Evolutionary conservation across 2,329 filamentous ascomycete species (phyloP), one percentile per base, ranked within the genome.

Genomic region (Cladosporium sp.): DNA sequence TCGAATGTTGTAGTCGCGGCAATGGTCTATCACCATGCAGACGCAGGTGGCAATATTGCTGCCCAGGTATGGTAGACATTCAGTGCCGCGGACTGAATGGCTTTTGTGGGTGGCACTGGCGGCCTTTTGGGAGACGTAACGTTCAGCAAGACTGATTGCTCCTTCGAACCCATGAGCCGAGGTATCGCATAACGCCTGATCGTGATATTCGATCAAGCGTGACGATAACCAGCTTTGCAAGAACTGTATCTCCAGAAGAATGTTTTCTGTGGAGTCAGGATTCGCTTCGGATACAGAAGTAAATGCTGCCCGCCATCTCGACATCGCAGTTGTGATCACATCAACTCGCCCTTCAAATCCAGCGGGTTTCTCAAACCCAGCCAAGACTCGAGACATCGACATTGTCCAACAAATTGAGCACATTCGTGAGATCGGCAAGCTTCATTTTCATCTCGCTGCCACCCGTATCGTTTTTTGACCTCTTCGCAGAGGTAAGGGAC

Each of bases 171-270:
- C 19, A 2, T 27, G 18, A 7, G 27, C 39, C 5, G 38, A 16
- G 9, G 7, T 29, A 22, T 32, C 22, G 7, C 38, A 47, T 15
- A 36, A 36, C 6, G 9, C 30, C 18, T 25, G 39, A 9, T 40
- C 48, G n/a, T 43, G 32, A 22, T 39, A 32, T 13, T 33, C 25
- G 12, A 49, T 16, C 15, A 38, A 43, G 2, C 36, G 30, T 30
- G 49, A 29, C 16, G 27, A 22, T 2, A 52, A 18, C 40, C 38
- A 52, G 13, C 16, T 30, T 43, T 51, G 52, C 4, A 40, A 22
- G 38, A 49, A 49, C 25, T 51, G 43, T 29, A 38, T 25, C 22
- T 52, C 49, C 13, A 54, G 51, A 7, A 46, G 52, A 15, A 52
- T 29, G n/a, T 35, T 38, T 8, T 41, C 3, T 12, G 38, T 45